Base-by-base conservation (phyloP, 768 basidiomycete species). In the Kwoniella bestiolae region DNA sequence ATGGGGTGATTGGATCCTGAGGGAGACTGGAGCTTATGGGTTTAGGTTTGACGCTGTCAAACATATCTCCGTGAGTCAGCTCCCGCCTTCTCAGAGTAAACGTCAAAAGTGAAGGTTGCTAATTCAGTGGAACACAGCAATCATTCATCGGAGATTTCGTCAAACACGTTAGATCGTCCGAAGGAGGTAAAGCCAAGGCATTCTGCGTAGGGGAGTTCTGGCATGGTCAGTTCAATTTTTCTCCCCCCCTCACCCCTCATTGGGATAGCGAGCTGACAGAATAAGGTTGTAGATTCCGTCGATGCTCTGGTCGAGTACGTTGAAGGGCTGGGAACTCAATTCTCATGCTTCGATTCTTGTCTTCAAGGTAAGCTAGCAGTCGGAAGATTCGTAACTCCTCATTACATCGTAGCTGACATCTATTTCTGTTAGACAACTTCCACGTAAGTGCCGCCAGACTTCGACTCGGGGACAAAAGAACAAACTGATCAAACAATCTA, bases 11-110 rank as follows among this genome's bases (percentile, higher is more conserved):
- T 94, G 91, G 91, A 83, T 92, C 45, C 79, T 94, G 18, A 83
- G 86, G 32, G 83, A 83, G 71, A 82, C 82, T 14, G 83, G 83
- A 7, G 81, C 81, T 1, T 76, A 78, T 9, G 94, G 93, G 12
- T 92, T 94, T 79, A 86, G 92, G 53, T 84, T 95, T 29, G 94
- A 95, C 75, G 94, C 93, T 18, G 90, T 94, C 69, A 96, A 95
- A 78, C 94, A 96, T 59, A 78, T 78, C 55, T 78, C 77, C 1
- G 74, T 73, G 51, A 56, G 67, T 60, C 29, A 1, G 26, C 14
- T 34, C 6, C 16, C 16, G 16, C 44, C 12, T 32, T 3, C 28
- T 31, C 14, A 25, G 23, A 34, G 21, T 32, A 6, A 21, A 31
- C 7, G 5, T 18, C 25, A 11, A 34, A 2, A 8, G 18, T 51